These are phyloP conservation scores for Phytophthora pinifolia DNA, from an alignment of 352 stramenopile species.

Conservation along the genomic window DNA sequence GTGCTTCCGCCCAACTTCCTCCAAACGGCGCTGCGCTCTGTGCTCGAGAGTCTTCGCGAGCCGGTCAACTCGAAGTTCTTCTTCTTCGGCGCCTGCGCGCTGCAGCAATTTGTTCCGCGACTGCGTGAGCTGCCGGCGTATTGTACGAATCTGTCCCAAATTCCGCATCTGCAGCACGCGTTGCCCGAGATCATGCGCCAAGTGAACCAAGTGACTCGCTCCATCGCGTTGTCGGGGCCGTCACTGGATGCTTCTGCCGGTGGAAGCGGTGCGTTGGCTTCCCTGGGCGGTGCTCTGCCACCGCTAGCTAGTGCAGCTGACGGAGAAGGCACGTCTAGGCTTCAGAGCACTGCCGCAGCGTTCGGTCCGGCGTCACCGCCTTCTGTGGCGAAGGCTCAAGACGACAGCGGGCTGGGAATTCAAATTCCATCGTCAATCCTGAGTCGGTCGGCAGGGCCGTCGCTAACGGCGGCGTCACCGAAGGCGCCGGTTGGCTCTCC, in stretches of 20 bases:
- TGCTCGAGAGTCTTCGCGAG: conserved; percentile 97
- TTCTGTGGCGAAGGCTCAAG: conserved; percentile 25
- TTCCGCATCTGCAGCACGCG: conserved; percentile 95
- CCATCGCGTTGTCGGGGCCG: conserved; percentile 46
- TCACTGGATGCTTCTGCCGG: conserved; percentile 28
- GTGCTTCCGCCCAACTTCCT: conserved; percentile 97
- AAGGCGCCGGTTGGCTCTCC: conserved; percentile 45
- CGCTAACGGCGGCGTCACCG: conserved; percentile 41
- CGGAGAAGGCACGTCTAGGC: conserved; percentile 23
- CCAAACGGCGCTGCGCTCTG: conserved; percentile 96
- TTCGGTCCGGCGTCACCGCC: conserved; percentile 27
- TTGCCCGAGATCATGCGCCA: conserved; percentile 92
- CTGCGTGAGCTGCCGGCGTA: conserved; percentile 98
- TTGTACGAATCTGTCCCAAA: conserved; percentile 98
- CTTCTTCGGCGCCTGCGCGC: conserved; percentile 97
- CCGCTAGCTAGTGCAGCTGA: conserved; percentile 20
- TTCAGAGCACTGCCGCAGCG: conserved; percentile 21
- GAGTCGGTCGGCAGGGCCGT: conserved; percentile 48
- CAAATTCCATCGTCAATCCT: conserved; percentile 47
- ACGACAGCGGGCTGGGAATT: conserved; percentile 34
- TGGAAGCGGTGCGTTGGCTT: conserved; percentile 20
- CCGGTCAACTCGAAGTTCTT: conserved; percentile 98
- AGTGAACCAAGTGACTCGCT: conserved; percentile 80
- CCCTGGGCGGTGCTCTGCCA: conserved; percentile 23
- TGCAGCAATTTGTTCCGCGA: conserved; percentile 97